These are phyloP conservation scores for Coemansia sp. DNA, from an alignment of 192 early-diverging fungal genomes.

Conservation along the genomic window DNA sequence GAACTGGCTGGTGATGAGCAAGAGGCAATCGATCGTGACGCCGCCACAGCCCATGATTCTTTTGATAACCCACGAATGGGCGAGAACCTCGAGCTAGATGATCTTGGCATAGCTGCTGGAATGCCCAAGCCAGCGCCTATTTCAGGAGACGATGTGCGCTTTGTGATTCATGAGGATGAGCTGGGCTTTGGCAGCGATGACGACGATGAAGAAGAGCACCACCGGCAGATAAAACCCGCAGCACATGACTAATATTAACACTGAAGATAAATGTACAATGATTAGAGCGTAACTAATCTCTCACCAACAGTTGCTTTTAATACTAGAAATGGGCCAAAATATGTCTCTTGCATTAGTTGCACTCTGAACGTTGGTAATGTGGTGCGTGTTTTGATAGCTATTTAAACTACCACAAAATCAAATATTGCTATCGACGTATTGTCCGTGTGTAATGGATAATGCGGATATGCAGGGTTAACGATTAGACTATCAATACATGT, in stretches of 20 bases:
- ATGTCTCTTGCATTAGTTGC: not conserved
- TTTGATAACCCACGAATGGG: slow-evolving; percentile 50
- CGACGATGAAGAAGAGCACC: slow-evolving; percentile 5
- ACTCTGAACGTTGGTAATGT: too few species aligned
- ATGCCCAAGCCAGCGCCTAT: slow-evolving; percentile 13
- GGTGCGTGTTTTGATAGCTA: too few species aligned
- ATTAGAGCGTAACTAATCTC: not conserved
- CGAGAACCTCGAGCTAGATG: slow-evolving; percentile 46
- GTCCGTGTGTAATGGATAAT: too few species aligned
- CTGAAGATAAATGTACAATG: not conserved
- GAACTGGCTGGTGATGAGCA: slow-evolving; percentile 73
- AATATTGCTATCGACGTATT: too few species aligned
- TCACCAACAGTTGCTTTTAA: too few species aligned
- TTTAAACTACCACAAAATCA: not conserved
- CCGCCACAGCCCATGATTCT: slow-evolving; percentile 20
- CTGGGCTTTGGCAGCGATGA: slow-evolving; percentile 26
- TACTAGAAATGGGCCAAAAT: too few species aligned
- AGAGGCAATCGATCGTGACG: slow-evolving; percentile 65
- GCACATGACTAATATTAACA: not conserved
- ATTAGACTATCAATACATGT: too few species aligned
- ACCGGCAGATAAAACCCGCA: not conserved
- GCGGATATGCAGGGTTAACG: too few species aligned
- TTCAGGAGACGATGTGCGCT: slow-evolving; percentile 36
- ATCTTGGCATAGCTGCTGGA: slow-evolving; percentile 6
- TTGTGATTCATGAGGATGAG: slow-evolving; percentile 46